Conservation (phyloP, 2,329 filamentous ascomycete genomes). For the Harringtonia aguacate region DNA sequence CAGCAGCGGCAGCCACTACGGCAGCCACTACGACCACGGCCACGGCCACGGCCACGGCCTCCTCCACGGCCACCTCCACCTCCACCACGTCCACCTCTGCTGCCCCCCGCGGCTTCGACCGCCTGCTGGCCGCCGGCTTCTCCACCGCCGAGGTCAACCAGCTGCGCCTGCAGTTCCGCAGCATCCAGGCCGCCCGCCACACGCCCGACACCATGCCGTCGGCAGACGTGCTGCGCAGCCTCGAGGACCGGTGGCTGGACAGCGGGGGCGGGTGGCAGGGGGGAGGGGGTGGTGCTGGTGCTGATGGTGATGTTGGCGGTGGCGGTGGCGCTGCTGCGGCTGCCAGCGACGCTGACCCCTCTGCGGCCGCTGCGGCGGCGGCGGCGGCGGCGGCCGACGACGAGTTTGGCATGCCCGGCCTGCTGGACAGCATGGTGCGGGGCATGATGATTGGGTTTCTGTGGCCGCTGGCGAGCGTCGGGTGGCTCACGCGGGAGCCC, state of each 20-base stretch:
- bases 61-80: too few species aligned
- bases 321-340: too few species aligned
- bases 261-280: constrained; percentile 33
- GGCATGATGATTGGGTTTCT: constrained; percentile 90
- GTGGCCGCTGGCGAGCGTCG: constrained; percentile 78
- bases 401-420: constrained; percentile 34
- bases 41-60: too few species aligned
- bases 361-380: constrained; percentile 12
- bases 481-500: constrained; percentile 78
- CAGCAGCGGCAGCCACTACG: too few species aligned
- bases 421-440: constrained; percentile 76
- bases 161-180: constrained; percentile 78
- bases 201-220: constrained; percentile 85
- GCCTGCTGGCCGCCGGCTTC: constrained; percentile 73
- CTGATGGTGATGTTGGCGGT: constrained; percentile 18
- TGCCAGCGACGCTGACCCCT: too few species aligned
- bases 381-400: constrained; percentile 31
- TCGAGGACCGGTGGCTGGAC: constrained; percentile 92
- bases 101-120: constrained; percentile 73
- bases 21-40: too few species aligned
- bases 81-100: constrained; percentile 26
- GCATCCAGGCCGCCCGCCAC: constrained; percentile 69
- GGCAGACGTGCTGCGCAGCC: constrained; percentile 58
- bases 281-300: constrained; percentile 21
- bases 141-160: constrained; percentile 72